Percentiles rank a stretch among this genome's conserved stretches.
phyloP scores from a whole-genome alignment of 306 rosid species.

The Amphicarpaea edgeworthii region DNA sequence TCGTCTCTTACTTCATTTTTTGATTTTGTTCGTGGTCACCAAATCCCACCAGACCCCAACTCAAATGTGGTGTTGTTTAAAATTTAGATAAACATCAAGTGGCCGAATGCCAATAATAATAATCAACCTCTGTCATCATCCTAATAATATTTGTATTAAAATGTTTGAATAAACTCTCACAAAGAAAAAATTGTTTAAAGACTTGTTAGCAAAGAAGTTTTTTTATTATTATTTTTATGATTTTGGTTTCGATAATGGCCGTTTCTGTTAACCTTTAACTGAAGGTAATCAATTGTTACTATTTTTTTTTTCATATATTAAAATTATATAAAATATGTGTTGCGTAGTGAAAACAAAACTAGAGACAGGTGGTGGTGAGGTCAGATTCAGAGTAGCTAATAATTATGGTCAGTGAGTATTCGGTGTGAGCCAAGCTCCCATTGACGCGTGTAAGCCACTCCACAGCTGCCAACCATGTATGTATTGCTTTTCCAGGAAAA shows the following conservation, averaged over 20 bases:
- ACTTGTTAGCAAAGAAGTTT: not conserved
- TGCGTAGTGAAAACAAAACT: not conserved
- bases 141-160: not conserved
- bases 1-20: not conserved
- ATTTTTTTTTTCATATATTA: not conserved
- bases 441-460: conserved; percentile 39
- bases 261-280: too few species aligned
- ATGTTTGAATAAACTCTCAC: not conserved
- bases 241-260: not conserved
- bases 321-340: not conserved
- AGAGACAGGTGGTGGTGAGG: not conserved
- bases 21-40: not conserved
- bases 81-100: not conserved
- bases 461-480: conserved; percentile 43
- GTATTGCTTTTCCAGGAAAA: conserved; percentile 27
- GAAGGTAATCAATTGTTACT: too few species aligned
- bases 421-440: conserved; percentile 19
- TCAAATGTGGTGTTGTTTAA: not conserved
- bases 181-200: not conserved
- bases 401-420: not conserved
- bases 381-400: not conserved
- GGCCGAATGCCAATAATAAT: not conserved
- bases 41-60: too few species aligned
- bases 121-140: conserved; percentile 25
- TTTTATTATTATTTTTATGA: not conserved